Conservation (phyloP, 2,329 filamentous ascomycete genomes). For the Capronia coronata region DNA sequence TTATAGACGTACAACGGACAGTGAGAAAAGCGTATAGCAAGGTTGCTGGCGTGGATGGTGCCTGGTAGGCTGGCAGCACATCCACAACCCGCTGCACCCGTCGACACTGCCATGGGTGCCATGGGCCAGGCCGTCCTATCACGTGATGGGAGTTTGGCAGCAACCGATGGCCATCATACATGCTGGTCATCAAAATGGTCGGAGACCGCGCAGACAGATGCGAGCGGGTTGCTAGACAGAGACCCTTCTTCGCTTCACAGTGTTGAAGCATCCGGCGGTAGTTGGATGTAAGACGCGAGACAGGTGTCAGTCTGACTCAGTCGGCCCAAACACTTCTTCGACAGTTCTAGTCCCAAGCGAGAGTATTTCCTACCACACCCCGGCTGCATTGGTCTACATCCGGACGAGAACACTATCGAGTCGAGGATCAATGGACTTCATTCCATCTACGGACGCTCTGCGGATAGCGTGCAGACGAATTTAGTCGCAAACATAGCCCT, state of each 20-base stretch:
- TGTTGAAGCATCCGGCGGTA: not conserved
- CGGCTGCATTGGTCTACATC: not conserved
- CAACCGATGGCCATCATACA: too few species aligned
- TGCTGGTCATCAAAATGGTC: too few species aligned
- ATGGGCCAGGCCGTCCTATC: not conserved
- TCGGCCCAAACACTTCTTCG: not conserved
- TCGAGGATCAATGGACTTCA: not conserved
- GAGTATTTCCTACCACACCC: not conserved
- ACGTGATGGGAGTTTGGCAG: not conserved
- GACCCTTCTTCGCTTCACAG: too few species aligned
- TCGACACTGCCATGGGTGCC: not conserved
- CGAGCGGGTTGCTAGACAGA: too few species aligned
- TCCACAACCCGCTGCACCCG: not conserved
- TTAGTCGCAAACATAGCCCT: too few species aligned
- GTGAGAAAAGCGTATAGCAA: not conserved
- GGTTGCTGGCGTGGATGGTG: not conserved
- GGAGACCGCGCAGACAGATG: too few species aligned
- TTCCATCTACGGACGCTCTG: too few species aligned
- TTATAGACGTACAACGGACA: not conserved
- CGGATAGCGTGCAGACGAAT: too few species aligned
- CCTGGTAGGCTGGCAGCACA: not conserved
- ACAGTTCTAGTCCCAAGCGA: not conserved
- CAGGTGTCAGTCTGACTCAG: not conserved
- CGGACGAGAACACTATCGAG: not conserved
- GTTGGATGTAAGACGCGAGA: not conserved